phyloP scores from a whole-genome alignment of 2,329 filamentous ascomycete species.

The Aspergillus sp. region DNA sequence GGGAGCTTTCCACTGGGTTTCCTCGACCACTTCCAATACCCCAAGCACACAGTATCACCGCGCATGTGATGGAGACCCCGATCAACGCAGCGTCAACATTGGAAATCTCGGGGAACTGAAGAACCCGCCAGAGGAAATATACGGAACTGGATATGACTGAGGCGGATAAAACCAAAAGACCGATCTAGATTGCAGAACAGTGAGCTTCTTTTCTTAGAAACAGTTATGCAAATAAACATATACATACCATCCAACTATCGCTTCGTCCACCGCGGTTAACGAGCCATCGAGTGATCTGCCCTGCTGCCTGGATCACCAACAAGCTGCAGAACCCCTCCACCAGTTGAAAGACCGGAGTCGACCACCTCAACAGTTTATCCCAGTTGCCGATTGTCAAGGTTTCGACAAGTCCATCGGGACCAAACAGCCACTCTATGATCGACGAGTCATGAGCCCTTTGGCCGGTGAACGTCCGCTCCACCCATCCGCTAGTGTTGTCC shows the following conservation, averaged over 20 bases:
- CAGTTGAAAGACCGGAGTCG: slow-evolving; percentile 89
- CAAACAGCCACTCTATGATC: slow-evolving; percentile 81
- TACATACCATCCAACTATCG: slow-evolving; percentile 89
- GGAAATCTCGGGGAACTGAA: slow-evolving; percentile 86
- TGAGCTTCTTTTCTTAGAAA: slow-evolving; percentile 10
- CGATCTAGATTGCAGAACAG: slow-evolving; percentile 56
- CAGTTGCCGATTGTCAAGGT: slow-evolving; percentile 75
- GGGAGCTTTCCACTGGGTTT: slow-evolving; percentile 89
- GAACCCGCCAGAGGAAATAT: slow-evolving; percentile 94
- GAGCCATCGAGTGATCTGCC: slow-evolving; percentile 90
- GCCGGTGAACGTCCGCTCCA: slow-evolving; percentile 69
- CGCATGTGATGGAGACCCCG: slow-evolving; percentile 85
- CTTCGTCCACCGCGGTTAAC: slow-evolving; percentile 83
- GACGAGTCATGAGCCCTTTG: slow-evolving; percentile 60
- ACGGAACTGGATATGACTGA: slow-evolving; percentile 89
- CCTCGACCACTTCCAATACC: slow-evolving; percentile 91
- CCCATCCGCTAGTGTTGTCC: slow-evolving; percentile 65
- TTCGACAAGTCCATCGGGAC: slow-evolving; percentile 77
- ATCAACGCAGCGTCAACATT: slow-evolving; percentile 91
- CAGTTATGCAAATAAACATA: background rate
- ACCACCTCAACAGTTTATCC: slow-evolving; percentile 85
- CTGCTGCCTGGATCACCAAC: slow-evolving; percentile 88
- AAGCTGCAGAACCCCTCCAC: slow-evolving; percentile 95
- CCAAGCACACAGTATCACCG: slow-evolving; percentile 87
- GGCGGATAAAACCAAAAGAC: slow-evolving; percentile 79